Evolutionary conservation across 2,329 filamentous ascomycete genomes (phyloP), one percentile per base, ranked within the genome.

Genomic region (Diaporthe ampelina): DNA sequence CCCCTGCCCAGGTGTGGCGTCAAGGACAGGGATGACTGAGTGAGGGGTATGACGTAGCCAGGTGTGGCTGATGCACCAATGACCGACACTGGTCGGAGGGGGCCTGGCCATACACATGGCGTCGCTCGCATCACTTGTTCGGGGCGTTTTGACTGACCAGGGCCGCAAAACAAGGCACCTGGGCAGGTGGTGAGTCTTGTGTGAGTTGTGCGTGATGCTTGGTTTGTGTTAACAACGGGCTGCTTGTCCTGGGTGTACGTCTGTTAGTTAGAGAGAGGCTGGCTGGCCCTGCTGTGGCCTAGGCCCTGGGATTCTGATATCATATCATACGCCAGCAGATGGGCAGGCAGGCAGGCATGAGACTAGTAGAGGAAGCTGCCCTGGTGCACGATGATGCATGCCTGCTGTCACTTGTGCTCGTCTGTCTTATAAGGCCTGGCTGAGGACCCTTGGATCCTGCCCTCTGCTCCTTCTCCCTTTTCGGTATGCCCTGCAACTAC

Each of bases 41-140:
- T 68, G 48, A 68, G 63, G 63, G 63, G 32, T 54, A 68, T 68
- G 63, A 68, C 63, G 63, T 68, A 68, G 63, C n/a, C 45, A 32
- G 48, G 63, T 68, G 63, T 68, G 63, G 63, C 63, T 68, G 63
- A 54, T 68, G 63, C 48, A 54, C 63, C 63, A 68, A 67, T 67
- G 63, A 52, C 45, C 32, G 29, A 24, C 11, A n/a, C 61, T 43
- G 15, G 40, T 32, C 40, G 40, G 5, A 6, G 59, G 9, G 6
- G 61, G 26, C 43, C 13, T 11, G 61, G 13, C 61, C 61, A 52
- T n/a, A 6, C 40, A 43, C 5, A 43, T 43, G 40, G 40, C 40
- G 13, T 19, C 1, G 15, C 13, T 43, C 40, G 48, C 61, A 50
- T 50, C 45, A 52, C n/a, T n/a, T n/a, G n/a, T n/a, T n/a, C n/a